These are phyloP conservation scores for Macrotyloma uniflorum DNA, from an alignment of 306 rosid genomes.

Conservation along the genomic window DNA sequence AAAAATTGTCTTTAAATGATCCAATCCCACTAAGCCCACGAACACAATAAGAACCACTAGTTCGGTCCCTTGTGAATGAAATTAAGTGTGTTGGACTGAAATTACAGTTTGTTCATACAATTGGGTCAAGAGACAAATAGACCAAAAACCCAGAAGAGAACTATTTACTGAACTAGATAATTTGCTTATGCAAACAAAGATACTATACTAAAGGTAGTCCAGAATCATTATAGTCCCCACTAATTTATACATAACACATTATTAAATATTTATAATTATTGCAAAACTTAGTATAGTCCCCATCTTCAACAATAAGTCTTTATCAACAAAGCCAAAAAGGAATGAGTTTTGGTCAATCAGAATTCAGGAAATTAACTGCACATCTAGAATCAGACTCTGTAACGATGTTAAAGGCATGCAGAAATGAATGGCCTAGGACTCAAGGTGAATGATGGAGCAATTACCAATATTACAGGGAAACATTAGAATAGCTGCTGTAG, in stretches of 20 bases:
- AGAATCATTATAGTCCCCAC: too few species aligned
- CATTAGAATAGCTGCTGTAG: not conserved
- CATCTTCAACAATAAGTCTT: not conserved
- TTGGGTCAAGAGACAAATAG: not conserved
- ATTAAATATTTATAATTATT: too few species aligned
- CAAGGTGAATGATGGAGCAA: too few species aligned
- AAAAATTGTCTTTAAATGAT: not conserved
- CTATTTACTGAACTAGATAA: too few species aligned
- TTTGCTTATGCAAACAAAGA: too few species aligned
- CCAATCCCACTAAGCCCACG: not conserved
- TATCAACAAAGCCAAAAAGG: not conserved
- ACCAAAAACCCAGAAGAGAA: not conserved
- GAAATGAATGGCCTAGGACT: too few species aligned
- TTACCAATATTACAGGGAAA: not conserved
- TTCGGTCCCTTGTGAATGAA: not conserved
- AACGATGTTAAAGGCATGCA: not conserved
- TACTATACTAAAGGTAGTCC: too few species aligned
- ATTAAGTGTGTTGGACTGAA: not conserved
- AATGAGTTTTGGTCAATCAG: not conserved
- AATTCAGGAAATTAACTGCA: not conserved
- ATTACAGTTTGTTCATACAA: not conserved
- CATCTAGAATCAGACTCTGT: not conserved
- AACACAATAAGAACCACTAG: not conserved
- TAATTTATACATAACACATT: too few species aligned
- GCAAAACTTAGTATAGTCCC: not conserved